Evolutionary conservation across 2,329 filamentous ascomycete species (phyloP).

Genomic region (Catunica adiposa): DNA sequence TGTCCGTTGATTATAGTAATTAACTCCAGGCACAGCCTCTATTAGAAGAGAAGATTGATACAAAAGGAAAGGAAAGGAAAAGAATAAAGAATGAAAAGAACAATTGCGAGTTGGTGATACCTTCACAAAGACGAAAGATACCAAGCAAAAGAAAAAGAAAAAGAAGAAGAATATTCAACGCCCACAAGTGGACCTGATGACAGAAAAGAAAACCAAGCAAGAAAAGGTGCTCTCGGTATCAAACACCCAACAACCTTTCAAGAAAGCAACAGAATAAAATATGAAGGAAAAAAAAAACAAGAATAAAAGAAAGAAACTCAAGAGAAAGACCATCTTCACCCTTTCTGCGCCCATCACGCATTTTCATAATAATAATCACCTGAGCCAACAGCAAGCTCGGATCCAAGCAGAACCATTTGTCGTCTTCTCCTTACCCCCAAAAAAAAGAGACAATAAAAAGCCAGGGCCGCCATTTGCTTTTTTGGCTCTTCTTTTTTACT

Average conservation of each 20-base stretch:
- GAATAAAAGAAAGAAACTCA: slow-evolving; percentile 3
- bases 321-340: background rate
- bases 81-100: background rate
- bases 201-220: background rate
- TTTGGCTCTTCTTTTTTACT: too few species aligned
- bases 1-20: background rate
- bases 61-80: background rate
- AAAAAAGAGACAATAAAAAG: too few species aligned
- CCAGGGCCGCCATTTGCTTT: too few species aligned
- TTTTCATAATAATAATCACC: background rate
- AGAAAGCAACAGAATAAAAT: background rate
- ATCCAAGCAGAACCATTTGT: background rate
- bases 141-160: slow-evolving; percentile 3
- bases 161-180: slow-evolving; percentile 1
- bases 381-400: background rate
- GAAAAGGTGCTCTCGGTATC: slow-evolving; percentile 2
- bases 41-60: background rate
- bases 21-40: background rate
- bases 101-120: too few species aligned
- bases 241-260: background rate
- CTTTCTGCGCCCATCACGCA: background rate
- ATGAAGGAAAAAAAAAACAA: slow-evolving; percentile 3
- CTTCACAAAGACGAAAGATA: background rate
- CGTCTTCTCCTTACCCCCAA: too few species aligned
- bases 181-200: background rate